These are phyloP conservation scores for Capronia coronata DNA, from an alignment of 2,329 filamentous ascomycete genomes.

Conservation along the genomic window DNA sequence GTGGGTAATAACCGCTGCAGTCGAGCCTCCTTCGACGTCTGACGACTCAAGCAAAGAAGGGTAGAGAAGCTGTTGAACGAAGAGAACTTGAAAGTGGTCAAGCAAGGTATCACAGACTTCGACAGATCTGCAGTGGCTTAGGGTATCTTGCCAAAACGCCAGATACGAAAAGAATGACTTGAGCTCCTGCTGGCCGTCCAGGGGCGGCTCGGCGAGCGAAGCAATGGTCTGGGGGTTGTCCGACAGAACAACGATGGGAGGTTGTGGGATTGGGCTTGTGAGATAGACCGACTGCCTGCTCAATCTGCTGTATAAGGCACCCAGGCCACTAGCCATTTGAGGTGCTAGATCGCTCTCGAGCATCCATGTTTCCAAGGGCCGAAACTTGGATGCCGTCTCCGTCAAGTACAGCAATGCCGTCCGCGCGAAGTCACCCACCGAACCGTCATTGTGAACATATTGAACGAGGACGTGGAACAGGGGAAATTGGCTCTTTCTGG, in stretches of 20 bases:
- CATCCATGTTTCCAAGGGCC: conserved; percentile 85
- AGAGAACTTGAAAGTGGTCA: conserved; percentile 95
- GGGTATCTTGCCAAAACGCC: conserved; percentile 94
- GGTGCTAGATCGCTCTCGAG: conserved; percentile 95
- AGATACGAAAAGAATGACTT: conserved; percentile 92
- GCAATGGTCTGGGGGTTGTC: conserved; percentile 74
- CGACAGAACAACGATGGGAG: conserved; percentile 78
- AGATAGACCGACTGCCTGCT: conserved; percentile 72
- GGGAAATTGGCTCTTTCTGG: conserved; percentile 87
- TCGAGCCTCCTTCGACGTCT: conserved; percentile 92
- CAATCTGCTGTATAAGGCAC: conserved; percentile 65
- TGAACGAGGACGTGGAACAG: conserved; percentile 93
- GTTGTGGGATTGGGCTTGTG: conserved; percentile 61
- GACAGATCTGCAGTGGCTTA: conserved; percentile 86
- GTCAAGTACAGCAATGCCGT: conserved; percentile 94
- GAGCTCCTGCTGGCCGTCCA: conserved; percentile 75
- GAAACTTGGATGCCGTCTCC: conserved; percentile 78
- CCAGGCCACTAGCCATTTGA: conserved; percentile 91
- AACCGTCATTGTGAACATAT: conserved; percentile 91
- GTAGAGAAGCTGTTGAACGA: conserved; percentile 91
- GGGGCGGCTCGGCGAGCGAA: conserved; percentile 66
- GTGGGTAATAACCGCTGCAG: conserved; percentile 91
- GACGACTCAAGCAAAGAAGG: conserved; percentile 94
- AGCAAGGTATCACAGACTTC: conserved; percentile 90
- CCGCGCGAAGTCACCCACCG: conserved; percentile 89